phyloP scores from a whole-genome alignment of 225 moss, liverwort and hornwort species.

The Physcomitrellopsis africana region DNA sequence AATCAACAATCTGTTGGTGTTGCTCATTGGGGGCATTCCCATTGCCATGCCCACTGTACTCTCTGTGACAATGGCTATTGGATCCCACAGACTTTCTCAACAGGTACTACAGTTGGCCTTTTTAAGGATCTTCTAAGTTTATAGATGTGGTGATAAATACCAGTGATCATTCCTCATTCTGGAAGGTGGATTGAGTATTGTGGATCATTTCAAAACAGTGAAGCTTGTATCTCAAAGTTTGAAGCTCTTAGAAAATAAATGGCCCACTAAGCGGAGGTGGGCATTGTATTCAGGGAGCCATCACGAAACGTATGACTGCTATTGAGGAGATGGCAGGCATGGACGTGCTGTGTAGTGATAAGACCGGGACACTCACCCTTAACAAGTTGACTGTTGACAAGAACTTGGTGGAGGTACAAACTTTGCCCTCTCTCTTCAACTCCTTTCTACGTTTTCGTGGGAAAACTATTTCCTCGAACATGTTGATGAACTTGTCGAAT shows the following conservation, averaged over 20 bases:
- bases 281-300: constrained; percentile 51
- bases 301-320: constrained; percentile 80
- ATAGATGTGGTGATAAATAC: too few relatives aligned
- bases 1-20: constrained; percentile 63
- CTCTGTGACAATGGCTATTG: constrained; percentile 74
- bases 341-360: constrained; percentile 74
- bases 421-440: too few relatives aligned
- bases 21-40: constrained; percentile 75
- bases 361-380: constrained; percentile 60
- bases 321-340: constrained; percentile 82
- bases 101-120: constrained; percentile 28
- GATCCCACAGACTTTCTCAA: constrained; percentile 64
- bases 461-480: too few relatives aligned
- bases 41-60: constrained; percentile 81
- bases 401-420: constrained; percentile 47
- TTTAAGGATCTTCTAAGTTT: background rate
- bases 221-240: too few relatives aligned
- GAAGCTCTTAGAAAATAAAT: too few relatives aligned
- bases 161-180: too few relatives aligned
- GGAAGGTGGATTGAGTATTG: too few relatives aligned
- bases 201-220: too few relatives aligned
- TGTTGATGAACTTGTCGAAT: too few relatives aligned
- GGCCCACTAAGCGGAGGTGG: too few relatives aligned
- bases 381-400: constrained; percentile 63
- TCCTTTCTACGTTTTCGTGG: too few relatives aligned